Evolutionary conservation across 345 rosid species (phyloP), one percentile per base, ranked within the genome.

Genomic region (Capsella bursapastoris): DNA sequence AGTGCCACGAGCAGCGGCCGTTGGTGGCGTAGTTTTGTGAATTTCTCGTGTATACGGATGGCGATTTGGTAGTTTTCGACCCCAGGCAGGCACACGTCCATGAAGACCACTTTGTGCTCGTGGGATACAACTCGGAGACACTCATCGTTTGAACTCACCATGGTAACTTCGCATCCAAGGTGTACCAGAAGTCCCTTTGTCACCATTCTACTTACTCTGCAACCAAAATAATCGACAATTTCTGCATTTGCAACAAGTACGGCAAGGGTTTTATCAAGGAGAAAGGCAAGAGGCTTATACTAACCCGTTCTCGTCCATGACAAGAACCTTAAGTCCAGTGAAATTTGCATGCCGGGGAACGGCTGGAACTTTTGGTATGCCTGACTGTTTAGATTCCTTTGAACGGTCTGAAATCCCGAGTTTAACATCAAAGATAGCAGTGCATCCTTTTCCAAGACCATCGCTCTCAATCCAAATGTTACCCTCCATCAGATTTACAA

Each of bases 401-500:
- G 83, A 60, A 11, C 41, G 73, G 44, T 80, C 86, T 6, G 88
- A 81, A 34, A 87, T 82, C 63, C 93, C 89, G 27, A 96, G 95
- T 78, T 92, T 90, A 69, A 89, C 93, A 56, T 86, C 79, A 74
- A 96, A 89, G 72, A 86, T 89, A 35, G 89, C 95, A 1, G 87
- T 89, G 75, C 92, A 96, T 67, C 99, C 99, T 79, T 92, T 90
- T 66, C 98, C 98, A 57, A 88, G 80, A 73, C 99, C 99, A 53
- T 92, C 97, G 15, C 98, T 92, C 77, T 96, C 98, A 62, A 96
- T 82, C 99, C 97, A 92, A 70, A 96, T 88, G 57, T 96, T 88
- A 61, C 99, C 99, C 67, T 82, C 95, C 99, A 96, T 92, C 63
- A 96, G 95, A 88, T 83, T 86, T 61, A 96, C 99, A 81, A 92